These are phyloP conservation scores for Didymella lethalis DNA, from an alignment of 2,329 filamentous ascomycete genomes.

Conservation along the genomic window DNA sequence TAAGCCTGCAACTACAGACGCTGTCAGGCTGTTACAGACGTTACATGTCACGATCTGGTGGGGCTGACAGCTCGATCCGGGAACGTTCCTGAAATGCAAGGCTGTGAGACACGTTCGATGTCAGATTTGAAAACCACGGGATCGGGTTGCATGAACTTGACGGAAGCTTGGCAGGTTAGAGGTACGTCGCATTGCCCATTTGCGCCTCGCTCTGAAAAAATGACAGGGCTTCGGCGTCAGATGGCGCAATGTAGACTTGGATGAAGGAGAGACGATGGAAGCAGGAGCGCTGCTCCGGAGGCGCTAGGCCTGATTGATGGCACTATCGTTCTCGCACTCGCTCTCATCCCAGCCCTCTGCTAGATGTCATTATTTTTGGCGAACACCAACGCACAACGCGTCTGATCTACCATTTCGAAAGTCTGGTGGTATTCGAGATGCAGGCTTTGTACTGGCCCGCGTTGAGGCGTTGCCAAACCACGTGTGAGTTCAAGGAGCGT, in stretches of 20 bases:
- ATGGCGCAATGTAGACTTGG: not conserved
- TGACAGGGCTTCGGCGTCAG: constrained; percentile 5
- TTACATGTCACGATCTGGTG: constrained; percentile 25
- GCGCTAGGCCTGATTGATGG: constrained; percentile 2
- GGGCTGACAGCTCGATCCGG: constrained; percentile 13
- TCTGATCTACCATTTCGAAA: not conserved
- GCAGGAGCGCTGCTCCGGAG: not conserved
- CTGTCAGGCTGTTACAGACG: constrained; percentile 23
- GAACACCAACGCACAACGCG: not conserved
- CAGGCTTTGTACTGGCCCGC: not conserved
- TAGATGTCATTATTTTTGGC: not conserved
- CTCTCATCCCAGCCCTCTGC: not conserved
- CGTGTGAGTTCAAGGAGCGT: constrained; percentile 27
- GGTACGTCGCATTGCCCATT: constrained; percentile 17
- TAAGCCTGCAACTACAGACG: constrained; percentile 13
- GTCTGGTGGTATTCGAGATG: not conserved
- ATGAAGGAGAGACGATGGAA: not conserved
- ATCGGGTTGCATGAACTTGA: constrained; percentile 28
- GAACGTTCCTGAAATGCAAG: constrained; percentile 14
- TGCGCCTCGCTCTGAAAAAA: not conserved
- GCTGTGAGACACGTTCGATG: constrained; percentile 33
- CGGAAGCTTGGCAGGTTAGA: constrained; percentile 30
- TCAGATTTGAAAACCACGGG: constrained; percentile 25
- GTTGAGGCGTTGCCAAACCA: not conserved
- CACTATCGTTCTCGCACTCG: constrained; percentile 2